Conservation (phyloP, 2,329 filamentous ascomycete genomes). For the Ceratocystis huliohia region DNA sequence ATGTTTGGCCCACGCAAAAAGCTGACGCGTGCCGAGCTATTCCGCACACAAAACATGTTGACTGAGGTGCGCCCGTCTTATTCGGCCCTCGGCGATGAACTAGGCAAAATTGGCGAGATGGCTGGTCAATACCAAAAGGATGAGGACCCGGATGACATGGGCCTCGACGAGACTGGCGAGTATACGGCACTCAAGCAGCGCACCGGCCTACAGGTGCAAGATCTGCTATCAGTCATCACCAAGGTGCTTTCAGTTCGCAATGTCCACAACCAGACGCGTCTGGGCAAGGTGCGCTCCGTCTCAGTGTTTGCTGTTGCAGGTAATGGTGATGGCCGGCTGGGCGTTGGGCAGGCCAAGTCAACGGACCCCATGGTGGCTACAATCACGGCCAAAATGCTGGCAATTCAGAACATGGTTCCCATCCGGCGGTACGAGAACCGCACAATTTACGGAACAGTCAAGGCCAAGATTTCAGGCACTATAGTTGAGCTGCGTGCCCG, state of each 20-base stretch:
- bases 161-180: constrained; percentile 38
- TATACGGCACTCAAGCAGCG: constrained; percentile 42
- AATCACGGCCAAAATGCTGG: constrained; percentile 63
- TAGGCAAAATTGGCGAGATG: constrained; percentile 43
- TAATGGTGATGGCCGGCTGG: constrained; percentile 73
- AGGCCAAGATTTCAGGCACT: constrained; percentile 76
- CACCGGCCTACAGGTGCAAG: constrained; percentile 40
- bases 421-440: constrained; percentile 80
- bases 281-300: constrained; percentile 75
- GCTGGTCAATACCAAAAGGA: constrained; percentile 38
- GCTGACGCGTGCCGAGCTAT: constrained; percentile 18
- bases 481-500: constrained; percentile 69
- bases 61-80: constrained; percentile 21
- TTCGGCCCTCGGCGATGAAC: constrained; percentile 28
- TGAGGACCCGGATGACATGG: constrained; percentile 38
- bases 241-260: constrained; percentile 62
- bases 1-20: constrained; percentile 20
- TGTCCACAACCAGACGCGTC: constrained; percentile 86
- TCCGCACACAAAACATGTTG: constrained; percentile 21
- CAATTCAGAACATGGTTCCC: constrained; percentile 87
- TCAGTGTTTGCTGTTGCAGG: constrained; percentile 75
- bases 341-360: constrained; percentile 82
- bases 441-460: constrained; percentile 78
- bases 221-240: constrained; percentile 44
- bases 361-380: constrained; percentile 56